These are phyloP conservation scores for Microsporum canis DNA, from an alignment of 2,329 filamentous ascomycete genomes.

Conservation along the genomic window DNA sequence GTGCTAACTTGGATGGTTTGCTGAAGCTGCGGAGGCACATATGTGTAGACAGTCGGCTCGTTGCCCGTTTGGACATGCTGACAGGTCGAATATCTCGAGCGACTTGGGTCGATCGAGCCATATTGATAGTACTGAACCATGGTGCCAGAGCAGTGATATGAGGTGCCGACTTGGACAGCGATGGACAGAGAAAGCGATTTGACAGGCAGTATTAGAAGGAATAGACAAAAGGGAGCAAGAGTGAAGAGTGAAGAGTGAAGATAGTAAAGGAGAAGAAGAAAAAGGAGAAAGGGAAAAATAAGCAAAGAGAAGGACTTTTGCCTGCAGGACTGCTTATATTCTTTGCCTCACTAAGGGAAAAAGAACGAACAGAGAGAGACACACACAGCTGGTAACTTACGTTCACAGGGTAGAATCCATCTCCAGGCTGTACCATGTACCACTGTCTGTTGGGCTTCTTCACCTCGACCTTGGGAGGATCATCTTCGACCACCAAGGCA, in stretches of 20 bases:
- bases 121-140: constrained; percentile 14
- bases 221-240: background rate
- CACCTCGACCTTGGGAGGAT: constrained; percentile 8
- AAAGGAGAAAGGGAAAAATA: background rate
- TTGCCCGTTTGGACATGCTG: background rate
- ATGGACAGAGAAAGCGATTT: background rate
- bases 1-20: background rate
- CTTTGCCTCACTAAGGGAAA: background rate
- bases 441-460: constrained; percentile 11
- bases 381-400: constrained; percentile 4
- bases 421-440: constrained; percentile 13
- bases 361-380: background rate
- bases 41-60: constrained; percentile 12
- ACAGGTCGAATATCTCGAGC: background rate
- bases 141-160: background rate
- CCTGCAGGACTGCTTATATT: background rate
- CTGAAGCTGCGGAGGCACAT: constrained; percentile 10
- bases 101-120: constrained; percentile 10
- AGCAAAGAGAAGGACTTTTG: background rate
- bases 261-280: background rate
- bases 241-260: background rate
- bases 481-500: constrained; percentile 13
- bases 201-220: background rate
- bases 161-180: background rate
- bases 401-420: constrained; percentile 11